A percentile compares a stretch with the other conserved stretches of the same genome.
phyloP scores from a whole-genome alignment of 331 rosid species.

The Saraca asoca region DNA sequence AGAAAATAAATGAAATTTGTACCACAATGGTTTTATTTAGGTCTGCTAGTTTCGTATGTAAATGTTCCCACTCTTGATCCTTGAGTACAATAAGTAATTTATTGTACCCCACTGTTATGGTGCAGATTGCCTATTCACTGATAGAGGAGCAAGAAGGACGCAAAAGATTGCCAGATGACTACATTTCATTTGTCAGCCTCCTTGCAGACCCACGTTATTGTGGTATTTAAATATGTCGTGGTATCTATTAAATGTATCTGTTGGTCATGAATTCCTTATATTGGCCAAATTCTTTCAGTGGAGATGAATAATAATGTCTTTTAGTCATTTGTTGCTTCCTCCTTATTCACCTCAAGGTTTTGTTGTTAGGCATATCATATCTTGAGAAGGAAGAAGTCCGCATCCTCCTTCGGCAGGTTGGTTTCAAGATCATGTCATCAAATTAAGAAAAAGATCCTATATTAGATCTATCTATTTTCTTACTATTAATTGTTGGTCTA shows the following conservation, averaged over 20 bases:
- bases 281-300: not conserved
- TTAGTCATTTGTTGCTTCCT: constrained; percentile 32
- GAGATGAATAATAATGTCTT: constrained; percentile 27
- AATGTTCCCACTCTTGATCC: not conserved
- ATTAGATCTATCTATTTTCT: not conserved
- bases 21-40: constrained; percentile 12
- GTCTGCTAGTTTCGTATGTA: not conserved
- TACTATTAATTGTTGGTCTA: constrained; percentile 18
- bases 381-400: constrained; percentile 99
- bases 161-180: constrained; percentile 55
- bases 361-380: constrained; percentile 77
- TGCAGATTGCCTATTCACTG: constrained; percentile 86
- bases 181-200: constrained; percentile 91
- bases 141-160: constrained; percentile 96
- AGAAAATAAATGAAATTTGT: constrained; percentile 27
- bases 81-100: constrained; percentile 26
- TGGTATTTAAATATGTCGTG: constrained; percentile 65
- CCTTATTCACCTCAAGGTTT: constrained; percentile 41
- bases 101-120: constrained; percentile 27
- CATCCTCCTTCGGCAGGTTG: constrained; percentile 86
- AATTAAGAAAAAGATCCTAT: not conserved
- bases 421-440: constrained; percentile 39
- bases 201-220: constrained; percentile 97
- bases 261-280: constrained; percentile 37
- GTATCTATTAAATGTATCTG: constrained; percentile 40